Percentiles rank a stretch among this genome's conserved stretches.
phyloP scores from a whole-genome alignment of 2,329 filamentous ascomycete species.

The Fusarium nanum region DNA sequence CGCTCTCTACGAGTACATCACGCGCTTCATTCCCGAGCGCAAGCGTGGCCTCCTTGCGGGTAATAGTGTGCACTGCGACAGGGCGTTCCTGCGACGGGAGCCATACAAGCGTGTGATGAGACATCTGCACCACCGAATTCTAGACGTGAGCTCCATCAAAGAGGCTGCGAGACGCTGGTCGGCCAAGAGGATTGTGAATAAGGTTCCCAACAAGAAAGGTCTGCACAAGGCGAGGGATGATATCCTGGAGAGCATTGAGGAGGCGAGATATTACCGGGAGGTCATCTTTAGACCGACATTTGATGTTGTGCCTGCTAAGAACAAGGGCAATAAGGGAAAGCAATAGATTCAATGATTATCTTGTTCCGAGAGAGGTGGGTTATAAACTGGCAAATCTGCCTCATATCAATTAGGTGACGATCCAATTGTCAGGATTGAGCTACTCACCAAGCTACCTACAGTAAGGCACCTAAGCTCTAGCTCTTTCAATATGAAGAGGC shows the following conservation, averaged over 20 bases:
- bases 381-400: not conserved
- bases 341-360: not conserved
- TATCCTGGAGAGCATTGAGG: conserved; percentile 93
- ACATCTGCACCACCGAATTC: conserved; percentile 87
- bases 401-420: not conserved
- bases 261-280: conserved; percentile 85
- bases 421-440: conserved; percentile 10
- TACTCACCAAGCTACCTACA: not conserved
- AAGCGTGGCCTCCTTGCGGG: conserved; percentile 82
- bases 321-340: conserved; percentile 35
- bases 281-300: conserved; percentile 68
- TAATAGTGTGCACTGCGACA: conserved; percentile 93
- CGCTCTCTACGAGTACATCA: conserved; percentile 81
- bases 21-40: conserved; percentile 73
- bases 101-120: conserved; percentile 80
- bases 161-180: conserved; percentile 90
- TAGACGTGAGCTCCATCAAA: conserved; percentile 93
- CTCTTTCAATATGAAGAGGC: not conserved
- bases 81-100: conserved; percentile 78
- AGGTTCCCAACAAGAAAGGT: conserved; percentile 77
- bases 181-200: conserved; percentile 56
- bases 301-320: conserved; percentile 41
- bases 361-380: conserved; percentile 8
- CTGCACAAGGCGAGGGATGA: conserved; percentile 87
- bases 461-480: not conserved